phyloP scores from a whole-genome alignment of 2,329 filamentous ascomycete genomes.

The Ophiocordyceps camponoti-floridani region DNA sequence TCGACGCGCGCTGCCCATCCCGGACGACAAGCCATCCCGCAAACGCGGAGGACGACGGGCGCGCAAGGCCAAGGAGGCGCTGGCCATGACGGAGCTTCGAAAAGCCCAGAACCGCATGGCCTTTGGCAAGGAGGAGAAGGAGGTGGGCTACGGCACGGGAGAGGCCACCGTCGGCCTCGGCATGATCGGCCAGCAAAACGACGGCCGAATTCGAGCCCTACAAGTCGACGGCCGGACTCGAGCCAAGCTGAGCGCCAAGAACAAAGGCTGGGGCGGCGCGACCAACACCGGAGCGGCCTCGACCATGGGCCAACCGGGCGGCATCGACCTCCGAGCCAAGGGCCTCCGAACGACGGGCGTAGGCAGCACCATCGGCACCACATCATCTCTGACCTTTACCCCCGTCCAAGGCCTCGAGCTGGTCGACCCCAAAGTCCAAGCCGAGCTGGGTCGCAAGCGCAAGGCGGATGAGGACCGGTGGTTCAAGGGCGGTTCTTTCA shows the following conservation, averaged over 20 bases:
- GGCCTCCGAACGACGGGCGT: conserved; percentile 72
- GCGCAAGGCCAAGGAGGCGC: conserved; percentile 88
- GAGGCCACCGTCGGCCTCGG: conserved; percentile 77
- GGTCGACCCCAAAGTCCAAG: conserved; percentile 80
- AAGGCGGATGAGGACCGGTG: conserved; percentile 90
- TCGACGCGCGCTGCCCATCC: conserved; percentile 68
- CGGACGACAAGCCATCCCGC: conserved; percentile 84
- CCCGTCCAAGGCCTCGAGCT: conserved; percentile 89
- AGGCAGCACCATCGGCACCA: conserved; percentile 54
- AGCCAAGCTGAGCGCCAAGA: conserved; percentile 86
- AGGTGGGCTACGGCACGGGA: conserved; percentile 77
- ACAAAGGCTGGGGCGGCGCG: conserved; percentile 85
- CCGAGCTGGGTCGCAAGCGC: conserved; percentile 74
- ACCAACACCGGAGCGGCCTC: conserved; percentile 49
- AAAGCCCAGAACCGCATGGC: conserved; percentile 94
- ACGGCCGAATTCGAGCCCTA: conserved; percentile 71
- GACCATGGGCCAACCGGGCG: conserved; percentile 51
- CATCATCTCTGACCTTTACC: conserved; percentile 80
- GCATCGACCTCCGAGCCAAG: conserved; percentile 56
- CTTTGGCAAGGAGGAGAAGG: conserved; percentile 88
- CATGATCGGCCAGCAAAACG: conserved; percentile 82
- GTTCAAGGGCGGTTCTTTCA: conserved; percentile 97
- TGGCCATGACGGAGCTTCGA: conserved; percentile 88
- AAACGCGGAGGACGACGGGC: conserved; percentile 85
- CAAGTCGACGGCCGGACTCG: conserved; percentile 88